Base-by-base conservation (phyloP, 2,329 filamentous ascomycete species). In the Zasmidium cellare region DNA sequence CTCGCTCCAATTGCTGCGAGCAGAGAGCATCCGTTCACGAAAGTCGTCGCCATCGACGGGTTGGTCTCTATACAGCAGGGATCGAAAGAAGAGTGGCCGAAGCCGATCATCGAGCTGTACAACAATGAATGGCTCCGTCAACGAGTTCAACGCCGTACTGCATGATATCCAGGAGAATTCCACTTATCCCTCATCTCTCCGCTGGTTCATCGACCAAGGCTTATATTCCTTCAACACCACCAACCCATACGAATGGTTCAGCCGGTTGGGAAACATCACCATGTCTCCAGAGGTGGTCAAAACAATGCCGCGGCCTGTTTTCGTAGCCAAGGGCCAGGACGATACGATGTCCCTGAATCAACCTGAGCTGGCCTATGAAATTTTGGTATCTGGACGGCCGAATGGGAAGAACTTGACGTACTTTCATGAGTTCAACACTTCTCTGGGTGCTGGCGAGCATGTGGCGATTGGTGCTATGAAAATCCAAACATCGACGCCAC, bases 31-130 rank as follows among this genome's bases (percentile, higher is more conserved):
- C 46, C 57, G 12, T 28, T 56, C 24, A 48, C 46, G 14, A 49
- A 45, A 6, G 46, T 61, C 3, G 31, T 61, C 14, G 25, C 49
- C 14, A 44, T 61, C 56, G 59, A 61, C 23, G 59, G 59, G 2
- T 20, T 60, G n/a, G 2, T 14, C 2, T 38, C 19, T 51, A 18
- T 53, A 5, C 46, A 51, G 7, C 22, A 49, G 22, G 46, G 12
- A 3, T 28, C 53, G 20, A 28, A 46, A 3, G 45, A 58, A 2
- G 12, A 51, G 28, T 38, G 22, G 9, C 48, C 48, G 3, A 2
- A 23, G 2, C 2, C 35, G 22, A 22, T 56, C 44, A 20, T 56
- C 18, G 45, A 35, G 1, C 45, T 46, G 2, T 60, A 47, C 48
- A 35, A 57, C 11, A 31, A 38, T 18, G 51, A 31, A 38, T 18